These are phyloP conservation scores for Sophora flavescens DNA, from an alignment of 306 rosid species.

Conservation along the genomic window DNA sequence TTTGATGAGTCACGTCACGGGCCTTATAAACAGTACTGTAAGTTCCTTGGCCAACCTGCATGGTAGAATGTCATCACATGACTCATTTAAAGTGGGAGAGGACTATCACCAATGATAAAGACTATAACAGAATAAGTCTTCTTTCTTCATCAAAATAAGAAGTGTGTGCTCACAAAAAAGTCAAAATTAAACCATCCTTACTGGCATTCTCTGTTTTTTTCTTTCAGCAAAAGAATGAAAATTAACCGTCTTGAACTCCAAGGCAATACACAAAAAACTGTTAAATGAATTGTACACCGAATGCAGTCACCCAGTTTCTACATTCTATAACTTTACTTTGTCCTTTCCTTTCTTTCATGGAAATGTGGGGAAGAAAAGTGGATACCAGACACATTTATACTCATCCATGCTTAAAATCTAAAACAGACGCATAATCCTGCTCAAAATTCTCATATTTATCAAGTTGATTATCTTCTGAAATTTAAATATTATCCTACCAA, in stretches of 20 bases:
- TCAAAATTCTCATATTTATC: constrained; percentile 2
- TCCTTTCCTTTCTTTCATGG: background rate
- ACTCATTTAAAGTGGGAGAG: constrained; percentile 26
- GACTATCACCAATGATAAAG: background rate
- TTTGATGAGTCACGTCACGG: constrained; percentile 67
- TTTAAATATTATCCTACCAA: constrained; percentile 18
- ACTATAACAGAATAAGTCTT: constrained; percentile 4
- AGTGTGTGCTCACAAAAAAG: constrained; percentile 13
- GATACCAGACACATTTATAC: background rate
- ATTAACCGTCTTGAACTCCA: constrained; percentile 11
- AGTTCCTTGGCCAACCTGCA: constrained; percentile 98
- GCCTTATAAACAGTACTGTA: constrained; percentile 95
- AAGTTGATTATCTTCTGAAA: constrained; percentile 22
- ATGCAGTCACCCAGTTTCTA: constrained; percentile 26
- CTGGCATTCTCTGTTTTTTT: background rate
- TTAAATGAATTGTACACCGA: constrained; percentile 14
- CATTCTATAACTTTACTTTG: background rate
- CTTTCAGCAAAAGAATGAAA: constrained; percentile 10
- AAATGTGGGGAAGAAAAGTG: background rate
- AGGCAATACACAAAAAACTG: background rate
- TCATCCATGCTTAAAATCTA: constrained; percentile 24
- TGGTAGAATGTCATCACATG: constrained; percentile 42
- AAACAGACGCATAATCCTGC: constrained; percentile 20
- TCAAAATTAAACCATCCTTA: constrained; percentile 4
- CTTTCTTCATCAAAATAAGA: background rate